Base-by-base conservation (phyloP, 768 basidiomycete species). In the Clitopilus passeckerianus region DNA sequence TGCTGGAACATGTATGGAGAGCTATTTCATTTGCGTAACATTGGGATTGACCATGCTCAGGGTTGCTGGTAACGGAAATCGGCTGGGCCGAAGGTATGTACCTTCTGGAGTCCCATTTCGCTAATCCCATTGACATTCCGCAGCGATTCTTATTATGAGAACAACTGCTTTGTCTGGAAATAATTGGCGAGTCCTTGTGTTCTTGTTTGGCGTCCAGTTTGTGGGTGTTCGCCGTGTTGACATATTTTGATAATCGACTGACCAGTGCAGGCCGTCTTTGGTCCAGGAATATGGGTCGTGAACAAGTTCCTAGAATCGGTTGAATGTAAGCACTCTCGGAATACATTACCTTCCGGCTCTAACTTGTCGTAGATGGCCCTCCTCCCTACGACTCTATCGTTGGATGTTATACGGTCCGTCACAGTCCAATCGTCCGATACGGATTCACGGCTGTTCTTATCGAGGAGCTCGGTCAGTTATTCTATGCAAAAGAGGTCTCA, bases 121-220 rank as follows among this genome's bases (percentile, higher is more conserved):
- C 9, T 15, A 14, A 35, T 33, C 30, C 5, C 22, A 35, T 1
- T 46, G 46, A 16, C 6, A 5, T 12, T 9, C n/a, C 10, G 5
- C 20, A 63, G 62, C 54, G 18, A 63, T 63, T n/a, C 55, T 63
- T 41, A 30, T 63, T 8, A 30, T 63, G 16, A 55, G 62, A 5
- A 63, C 62, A 6, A 60, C 60, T 23, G 62, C 59, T 20, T 34
- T 63, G 2, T 63, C 53, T 34, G 59, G 57, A 44, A 63, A 60
- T 27, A 63, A 56, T 33, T 53, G 62, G 15, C 43, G 34, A 27
- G 20, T 63, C 5, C 53, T 63, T 1, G 53, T 60, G 0, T 43
- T 60, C 6, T 10, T 62, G 3, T 7, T 58, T 12, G 46, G 35
- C 4, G 30, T 60, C 0, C 30, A 57, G 8, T 46, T 43, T 16